Percentiles rank a stretch among this genome's conserved stretches.
These are phyloP conservation scores for Exophiala sp. DNA, from an alignment of 2,329 filamentous ascomycete species.

Conservation along the genomic window DNA sequence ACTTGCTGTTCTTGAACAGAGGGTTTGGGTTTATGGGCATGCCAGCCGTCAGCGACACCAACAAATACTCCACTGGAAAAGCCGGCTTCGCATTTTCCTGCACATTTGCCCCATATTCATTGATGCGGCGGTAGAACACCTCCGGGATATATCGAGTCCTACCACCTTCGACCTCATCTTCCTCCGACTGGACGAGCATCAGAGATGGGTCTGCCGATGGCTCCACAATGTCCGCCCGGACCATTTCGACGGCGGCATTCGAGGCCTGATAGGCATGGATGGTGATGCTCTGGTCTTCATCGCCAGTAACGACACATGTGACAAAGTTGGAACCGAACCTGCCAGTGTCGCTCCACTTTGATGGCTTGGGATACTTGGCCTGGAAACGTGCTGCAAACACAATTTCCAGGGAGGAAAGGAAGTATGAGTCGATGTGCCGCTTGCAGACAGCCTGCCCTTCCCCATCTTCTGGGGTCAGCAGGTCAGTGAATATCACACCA, in stretches of 20 bases:
- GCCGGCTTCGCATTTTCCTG: conserved; percentile 95
- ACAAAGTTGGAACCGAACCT: conserved; percentile 94
- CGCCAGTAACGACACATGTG: conserved; percentile 90
- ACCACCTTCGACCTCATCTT: conserved; percentile 64
- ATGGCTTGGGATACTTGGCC: conserved; percentile 78
- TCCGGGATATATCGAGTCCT: conserved; percentile 88
- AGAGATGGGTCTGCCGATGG: conserved; percentile 86
- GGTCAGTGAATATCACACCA: conserved; percentile 90
- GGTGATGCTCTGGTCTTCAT: conserved; percentile 78
- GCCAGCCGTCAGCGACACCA: conserved; percentile 92
- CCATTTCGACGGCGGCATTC: conserved; percentile 95
- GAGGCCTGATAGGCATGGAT: conserved; percentile 93
- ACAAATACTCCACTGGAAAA: conserved; percentile 93
- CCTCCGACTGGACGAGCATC: conserved; percentile 92
- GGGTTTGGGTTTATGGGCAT: conserved; percentile 79
- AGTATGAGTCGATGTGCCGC: conserved; percentile 91
- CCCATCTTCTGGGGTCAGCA: conserved; percentile 71
- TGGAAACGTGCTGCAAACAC: conserved; percentile 83
- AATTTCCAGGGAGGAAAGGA: conserved; percentile 84
- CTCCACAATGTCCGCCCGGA: conserved; percentile 87
- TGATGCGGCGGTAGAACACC: conserved; percentile 91
- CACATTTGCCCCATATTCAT: conserved; percentile 93
- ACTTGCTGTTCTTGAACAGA: conserved; percentile 63
- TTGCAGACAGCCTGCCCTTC: conserved; percentile 91
- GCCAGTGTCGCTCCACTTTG: conserved; percentile 95